Base-by-base conservation (phyloP, 2,329 filamentous ascomycete species). In the Furcasterigmium sp. region DNA sequence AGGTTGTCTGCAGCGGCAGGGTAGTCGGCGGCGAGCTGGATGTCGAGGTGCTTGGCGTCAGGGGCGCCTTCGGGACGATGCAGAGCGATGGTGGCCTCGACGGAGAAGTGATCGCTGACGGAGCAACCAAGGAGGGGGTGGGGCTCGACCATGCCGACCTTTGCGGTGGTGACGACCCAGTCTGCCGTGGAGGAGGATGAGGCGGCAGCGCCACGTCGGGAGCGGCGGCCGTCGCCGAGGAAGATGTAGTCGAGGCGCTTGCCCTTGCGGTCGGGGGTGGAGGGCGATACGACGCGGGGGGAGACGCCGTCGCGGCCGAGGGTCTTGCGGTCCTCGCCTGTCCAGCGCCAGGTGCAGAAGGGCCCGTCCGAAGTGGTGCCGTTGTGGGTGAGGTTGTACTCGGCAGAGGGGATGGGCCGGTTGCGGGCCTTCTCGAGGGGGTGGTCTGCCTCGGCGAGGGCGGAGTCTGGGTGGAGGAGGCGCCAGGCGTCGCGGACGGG, bases 201-300 rank as follows among this genome's bases (percentile, higher is more conserved):
- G 5, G 56, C 51, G 37, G 45, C 42, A 46, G 55, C 42, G 51
- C 58, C 51, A 11, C 73, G 17, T n/a, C 17, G 8, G 15, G 17
- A 15, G 20, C 19, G 30, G 17, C n/a, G 28, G 3, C 76, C 11
- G 77, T 76, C 38, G 2, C 78, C 80, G 53, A 88, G 84, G 64
- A 98, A 97, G 56, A 98, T 85, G 64, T 98, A 98, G 65, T 98
- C 93, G 38, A 97, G 76, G 18, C 93, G 75, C 62, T 95, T 91
- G n/a, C 86, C 91, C 19, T 72, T 73, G 0, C 80, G 80, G 58
- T 96, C 91, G 4, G 73, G 64, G 0, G 79, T 78, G 37, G 84
- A 75, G 0, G 77, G 75, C n/a, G 84, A 71, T 7, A 95, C 72
- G 5, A 70, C 62, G 32, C 82, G 72, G 11, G 63, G 54, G n/a